Evolutionary conservation across 257 asterid species (phyloP).

Genomic region (Nicotiana noctiflora): DNA sequence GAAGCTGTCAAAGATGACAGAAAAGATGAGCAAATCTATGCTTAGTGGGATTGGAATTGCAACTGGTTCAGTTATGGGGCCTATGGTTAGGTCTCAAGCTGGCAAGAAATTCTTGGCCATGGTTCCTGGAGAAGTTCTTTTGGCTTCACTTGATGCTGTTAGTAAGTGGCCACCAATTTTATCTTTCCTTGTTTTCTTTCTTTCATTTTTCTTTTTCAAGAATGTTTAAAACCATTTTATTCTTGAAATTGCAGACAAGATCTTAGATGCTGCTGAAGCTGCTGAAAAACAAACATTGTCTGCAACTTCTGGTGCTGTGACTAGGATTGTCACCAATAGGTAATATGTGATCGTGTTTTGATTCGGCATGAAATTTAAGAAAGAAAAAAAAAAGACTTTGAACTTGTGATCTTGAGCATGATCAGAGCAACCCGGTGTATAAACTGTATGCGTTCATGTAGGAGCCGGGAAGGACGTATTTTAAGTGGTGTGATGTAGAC

Average conservation of each 20-base stretch:
- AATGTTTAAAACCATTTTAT: background rate
- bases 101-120: conserved; percentile 56
- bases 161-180: conserved; percentile 32
- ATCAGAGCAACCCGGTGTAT: too few relatives aligned
- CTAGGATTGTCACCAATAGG: conserved; percentile 51
- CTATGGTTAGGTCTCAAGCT: conserved; percentile 53
- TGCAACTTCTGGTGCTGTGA: conserved; percentile 77
- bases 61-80: conserved; percentile 55
- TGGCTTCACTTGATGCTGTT: conserved; percentile 80
- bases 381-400: too few relatives aligned
- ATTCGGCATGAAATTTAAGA: too few relatives aligned
- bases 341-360: background rate
- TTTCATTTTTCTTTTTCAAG: background rate
- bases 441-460: too few relatives aligned
- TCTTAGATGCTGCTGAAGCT: conserved; percentile 83
- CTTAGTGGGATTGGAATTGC: conserved; percentile 63
- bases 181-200: background rate
- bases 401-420: too few relatives aligned
- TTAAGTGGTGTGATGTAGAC: too few relatives aligned
- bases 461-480: too few relatives aligned
- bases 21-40: conserved; percentile 65
- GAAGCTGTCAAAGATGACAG: conserved; percentile 70
- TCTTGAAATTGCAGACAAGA: conserved; percentile 39
- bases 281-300: conserved; percentile 66
- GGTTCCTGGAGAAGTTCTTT: conserved; percentile 71